Percentiles rank a stretch among this genome's conserved stretches.
These are phyloP conservation scores for Dendrostoma leiphaemia DNA, from an alignment of 2,329 filamentous ascomycete genomes.

Conservation along the genomic window DNA sequence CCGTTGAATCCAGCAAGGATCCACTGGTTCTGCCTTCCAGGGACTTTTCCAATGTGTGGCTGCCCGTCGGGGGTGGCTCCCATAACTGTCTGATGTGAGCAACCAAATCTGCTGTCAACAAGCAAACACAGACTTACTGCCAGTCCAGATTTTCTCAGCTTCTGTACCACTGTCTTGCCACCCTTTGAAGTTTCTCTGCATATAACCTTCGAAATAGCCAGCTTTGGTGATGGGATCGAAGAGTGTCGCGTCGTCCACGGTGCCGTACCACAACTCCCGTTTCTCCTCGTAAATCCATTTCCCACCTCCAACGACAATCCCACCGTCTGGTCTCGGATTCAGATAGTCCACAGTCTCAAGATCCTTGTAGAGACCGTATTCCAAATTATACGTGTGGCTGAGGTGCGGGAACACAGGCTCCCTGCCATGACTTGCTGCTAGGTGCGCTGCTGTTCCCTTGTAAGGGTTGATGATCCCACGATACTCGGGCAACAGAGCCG, in stretches of 20 bases:
- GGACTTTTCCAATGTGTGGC: conserved; percentile 14
- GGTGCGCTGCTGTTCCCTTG: conserved; percentile 15
- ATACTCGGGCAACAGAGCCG: conserved; percentile 12
- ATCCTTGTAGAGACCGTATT: conserved; percentile 4
- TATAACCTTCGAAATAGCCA: conserved; percentile 27
- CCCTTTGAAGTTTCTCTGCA: conserved; percentile 25
- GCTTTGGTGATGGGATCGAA: conserved; percentile 18
- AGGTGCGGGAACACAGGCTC: conserved; percentile 14
- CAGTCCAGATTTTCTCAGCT: conserved; percentile 23
- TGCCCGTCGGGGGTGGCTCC: conserved; percentile 10
- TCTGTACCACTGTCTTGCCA: conserved; percentile 22
- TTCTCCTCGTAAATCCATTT: conserved; percentile 13
- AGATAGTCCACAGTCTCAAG: conserved; percentile 15
- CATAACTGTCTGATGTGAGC: conserved; percentile 10
- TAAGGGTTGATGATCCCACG: conserved; percentile 12
- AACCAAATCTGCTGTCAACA: neutral
- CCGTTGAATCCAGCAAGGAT: conserved; percentile 19
- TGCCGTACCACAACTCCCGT: conserved; percentile 15
- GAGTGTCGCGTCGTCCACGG: conserved; percentile 23
- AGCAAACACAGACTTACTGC: conserved; percentile 18
- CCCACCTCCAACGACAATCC: conserved; percentile 18
- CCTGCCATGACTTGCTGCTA: neutral
- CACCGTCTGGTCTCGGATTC: conserved; percentile 17
- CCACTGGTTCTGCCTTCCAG: conserved; percentile 7
- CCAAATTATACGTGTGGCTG: conserved; percentile 19